A percentile compares a stretch with the other conserved stretches of the same genome.
Conservation (phyloP, 169 alveolate species). For the Babesia microti region DNA sequence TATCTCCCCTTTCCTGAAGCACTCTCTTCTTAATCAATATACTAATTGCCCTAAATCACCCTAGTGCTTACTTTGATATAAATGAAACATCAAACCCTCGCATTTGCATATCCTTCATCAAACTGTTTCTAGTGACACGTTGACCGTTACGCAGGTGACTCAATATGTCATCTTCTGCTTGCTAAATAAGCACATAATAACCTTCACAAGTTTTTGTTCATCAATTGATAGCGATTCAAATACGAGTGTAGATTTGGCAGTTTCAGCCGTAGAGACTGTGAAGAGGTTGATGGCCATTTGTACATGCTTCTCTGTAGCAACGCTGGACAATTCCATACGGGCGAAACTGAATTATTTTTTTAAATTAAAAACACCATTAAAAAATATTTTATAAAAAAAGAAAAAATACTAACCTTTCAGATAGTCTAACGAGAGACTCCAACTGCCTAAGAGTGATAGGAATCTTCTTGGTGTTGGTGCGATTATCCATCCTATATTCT, state of each 20-base stretch:
- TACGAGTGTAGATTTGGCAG: conserved; percentile 65
- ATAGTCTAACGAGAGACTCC: conserved; percentile 93
- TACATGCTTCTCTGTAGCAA: conserved; percentile 75
- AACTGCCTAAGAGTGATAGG: conserved; percentile 98
- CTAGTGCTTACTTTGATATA: conserved; percentile 43
- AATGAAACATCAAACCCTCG: conserved; percentile 58
- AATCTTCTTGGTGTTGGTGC: conserved; percentile 67
- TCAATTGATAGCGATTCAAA: conserved; percentile 64
- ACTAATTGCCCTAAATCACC: conserved; percentile 55
- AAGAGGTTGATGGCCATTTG: conserved; percentile 79
- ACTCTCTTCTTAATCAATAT: conserved; percentile 62
- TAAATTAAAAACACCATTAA: no score
- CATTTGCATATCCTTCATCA: conserved; percentile 59
- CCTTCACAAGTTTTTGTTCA: conserved; percentile 67
- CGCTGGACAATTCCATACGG: conserved; percentile 73
- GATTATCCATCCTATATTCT: conserved; percentile 72
- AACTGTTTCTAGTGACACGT: conserved; percentile 59
- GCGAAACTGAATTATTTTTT: conserved; percentile 71
- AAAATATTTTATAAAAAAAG: no score
- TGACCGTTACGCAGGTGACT: conserved; percentile 67
- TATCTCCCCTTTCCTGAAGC: conserved; percentile 73
- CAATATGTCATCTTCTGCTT: conserved; percentile 68
- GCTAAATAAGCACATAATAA: conserved; percentile 27
- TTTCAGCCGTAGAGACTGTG: conserved; percentile 78
- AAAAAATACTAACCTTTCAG: conserved; percentile 76